Percentiles rank a stretch among this genome's conserved stretches.
Conservation (phyloP, 805 yeast genomes). For the Nakazawaea anatomiae region DNA sequence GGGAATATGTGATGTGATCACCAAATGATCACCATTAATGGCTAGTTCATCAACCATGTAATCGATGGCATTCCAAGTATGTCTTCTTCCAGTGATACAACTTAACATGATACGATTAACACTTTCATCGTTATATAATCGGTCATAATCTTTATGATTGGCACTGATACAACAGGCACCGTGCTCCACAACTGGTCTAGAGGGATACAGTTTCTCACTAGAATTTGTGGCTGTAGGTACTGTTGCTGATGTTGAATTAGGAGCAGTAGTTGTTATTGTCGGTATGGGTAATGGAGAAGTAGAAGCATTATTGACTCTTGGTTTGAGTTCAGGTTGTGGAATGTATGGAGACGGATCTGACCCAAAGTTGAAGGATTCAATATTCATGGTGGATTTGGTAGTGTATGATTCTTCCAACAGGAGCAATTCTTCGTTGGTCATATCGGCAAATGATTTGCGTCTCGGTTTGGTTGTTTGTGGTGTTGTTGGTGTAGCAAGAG, state of each 20-base stretch:
- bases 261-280: conserved; percentile 21
- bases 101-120: conserved; percentile 41
- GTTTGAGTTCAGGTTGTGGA: neutral
- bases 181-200: conserved; percentile 24
- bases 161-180: conserved; percentile 34
- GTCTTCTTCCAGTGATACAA: conserved; percentile 57
- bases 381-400: conserved; percentile 28
- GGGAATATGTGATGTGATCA: conserved; percentile 43
- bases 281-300: conserved; percentile 1
- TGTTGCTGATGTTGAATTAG: conserved; percentile 31
- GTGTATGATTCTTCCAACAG: conserved; percentile 47
- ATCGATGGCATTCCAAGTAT: conserved; percentile 73
- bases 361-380: conserved; percentile 36
- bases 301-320: neutral
- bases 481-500: neutral
- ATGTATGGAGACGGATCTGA: conserved; percentile 18
- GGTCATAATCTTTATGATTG: conserved; percentile 30
- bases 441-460: conserved; percentile 41
- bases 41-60: conserved; percentile 48
- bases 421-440: conserved; percentile 49
- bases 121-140: neutral
- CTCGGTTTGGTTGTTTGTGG: conserved; percentile 15
- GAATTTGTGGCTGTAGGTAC: conserved; percentile 16
- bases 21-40: conserved; percentile 58
- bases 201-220: conserved; percentile 19